Conservation (phyloP, 495 filamentous ascomycete species). For the Talaromyces ruber region DNA sequence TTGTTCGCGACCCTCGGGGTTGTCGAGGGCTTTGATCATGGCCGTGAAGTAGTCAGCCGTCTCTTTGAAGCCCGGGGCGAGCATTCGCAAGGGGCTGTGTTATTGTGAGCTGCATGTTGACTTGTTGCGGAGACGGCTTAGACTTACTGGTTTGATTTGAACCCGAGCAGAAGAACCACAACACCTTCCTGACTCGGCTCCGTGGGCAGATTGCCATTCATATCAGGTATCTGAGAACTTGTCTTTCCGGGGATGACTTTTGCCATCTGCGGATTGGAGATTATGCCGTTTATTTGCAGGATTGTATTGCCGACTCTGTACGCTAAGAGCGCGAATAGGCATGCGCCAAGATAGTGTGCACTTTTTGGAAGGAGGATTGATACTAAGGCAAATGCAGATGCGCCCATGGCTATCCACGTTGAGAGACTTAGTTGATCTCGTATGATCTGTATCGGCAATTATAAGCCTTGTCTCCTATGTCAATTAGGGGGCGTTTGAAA, state of each 20-base stretch:
- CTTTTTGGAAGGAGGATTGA: slow-evolving; percentile 12
- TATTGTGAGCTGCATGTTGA: background rate
- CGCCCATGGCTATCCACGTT: slow-evolving; percentile 37
- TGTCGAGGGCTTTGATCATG: slow-evolving; percentile 14
- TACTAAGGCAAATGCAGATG: slow-evolving; percentile 24
- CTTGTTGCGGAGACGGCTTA: background rate
- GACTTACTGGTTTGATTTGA: slow-evolving; percentile 29
- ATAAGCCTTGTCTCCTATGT: background rate
- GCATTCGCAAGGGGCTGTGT: slow-evolving; percentile 18
- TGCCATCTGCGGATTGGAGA: slow-evolving; percentile 26
- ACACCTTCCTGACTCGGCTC: slow-evolving; percentile 22
- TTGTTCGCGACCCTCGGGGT: slow-evolving; percentile 13
- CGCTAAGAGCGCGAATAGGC: slow-evolving; percentile 13
- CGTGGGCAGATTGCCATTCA: slow-evolving; percentile 18
- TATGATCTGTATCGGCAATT: background rate
- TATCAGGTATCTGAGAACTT: slow-evolving; percentile 25
- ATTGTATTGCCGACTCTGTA: slow-evolving; percentile 14
- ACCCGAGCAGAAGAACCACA: slow-evolving; percentile 32
- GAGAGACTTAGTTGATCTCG: slow-evolving; percentile 20
- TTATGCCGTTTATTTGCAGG: slow-evolving; percentile 16
- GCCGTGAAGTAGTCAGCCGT: slow-evolving; percentile 15
- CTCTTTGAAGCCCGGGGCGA: slow-evolving; percentile 20
- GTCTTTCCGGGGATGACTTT: slow-evolving; percentile 22
- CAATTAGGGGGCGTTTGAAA: background rate
- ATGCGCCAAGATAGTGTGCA: background rate